Base-by-base conservation (phyloP, 345 rosid species). In the Corchorus olitorius region DNA sequence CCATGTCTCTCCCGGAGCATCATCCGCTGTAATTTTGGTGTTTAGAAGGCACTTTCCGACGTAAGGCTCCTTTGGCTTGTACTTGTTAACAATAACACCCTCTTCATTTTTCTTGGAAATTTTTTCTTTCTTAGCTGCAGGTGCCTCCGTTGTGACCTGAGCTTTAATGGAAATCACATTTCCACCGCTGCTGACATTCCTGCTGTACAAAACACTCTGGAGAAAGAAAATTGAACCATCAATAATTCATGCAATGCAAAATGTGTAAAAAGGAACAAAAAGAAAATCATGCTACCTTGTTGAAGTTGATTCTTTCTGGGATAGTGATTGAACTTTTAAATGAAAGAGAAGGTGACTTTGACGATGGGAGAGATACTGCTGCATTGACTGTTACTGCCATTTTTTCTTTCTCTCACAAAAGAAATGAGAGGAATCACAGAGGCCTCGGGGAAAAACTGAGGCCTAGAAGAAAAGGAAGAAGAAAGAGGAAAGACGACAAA, bases 1-100 rank as follows among this genome's bases (percentile, higher is more conserved):
- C 98, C 97, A 92, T 59, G 98, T 94, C 84, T 94, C 98, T 46
- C 97, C 98, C 67, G 98, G 98, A 70, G 98, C 97, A 84, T 94
- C 98, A 76, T 91, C 97, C 1, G 90, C 98, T 13, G 98, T 92
- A 88, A 94, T 94, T 87, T 91, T 94, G 33, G 98, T 92, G 92
- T 94, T 94, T 78, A 94, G 79, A 72, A 94, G 97, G 81, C 92
- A 89, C 81, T 89, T 88, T 2, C 93, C 97, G 20, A 69, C 87
- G 90, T 89, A 94, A 59, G 97, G 98, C 15, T 86, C 81, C 76
- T 93, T 93, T 65, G 97, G 97, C 85, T 87, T 93, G 89, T 84
- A 94, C 89, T 75, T 93, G 86, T 94, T 94, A 46, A 89, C 94
- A 17, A 84, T 60, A 60, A 94, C 84, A 63, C 97, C 98, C 80